Evolutionary conservation across 306 rosid species (phyloP).

Genomic region (Cicer cuneatum): DNA sequence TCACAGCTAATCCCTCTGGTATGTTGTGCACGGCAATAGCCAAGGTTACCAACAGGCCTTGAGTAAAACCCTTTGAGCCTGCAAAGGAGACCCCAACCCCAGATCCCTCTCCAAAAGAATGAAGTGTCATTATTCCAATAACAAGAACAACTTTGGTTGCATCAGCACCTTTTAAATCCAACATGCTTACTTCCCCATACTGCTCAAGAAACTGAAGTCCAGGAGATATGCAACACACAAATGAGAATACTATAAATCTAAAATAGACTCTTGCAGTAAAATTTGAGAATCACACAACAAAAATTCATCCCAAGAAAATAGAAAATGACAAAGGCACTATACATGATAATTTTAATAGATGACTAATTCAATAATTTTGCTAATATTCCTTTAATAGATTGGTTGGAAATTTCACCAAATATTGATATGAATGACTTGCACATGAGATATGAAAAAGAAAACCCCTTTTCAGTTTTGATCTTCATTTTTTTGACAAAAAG

Average conservation of each 20-base stretch:
- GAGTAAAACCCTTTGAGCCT: conserved; percentile 94
- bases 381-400: not conserved
- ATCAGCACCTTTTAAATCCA: conserved; percentile 98
- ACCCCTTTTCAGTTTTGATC: not conserved
- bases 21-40: conserved; percentile 98
- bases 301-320: conserved; percentile 1
- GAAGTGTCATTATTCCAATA: conserved; percentile 98
- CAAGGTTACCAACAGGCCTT: conserved; percentile 95
- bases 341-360: conserved; percentile 23
- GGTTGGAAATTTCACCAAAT: not conserved
- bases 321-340: conserved; percentile 1
- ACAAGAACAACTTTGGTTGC: conserved; percentile 94
- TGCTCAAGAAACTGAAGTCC: conserved; percentile 93
- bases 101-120: conserved; percentile 99
- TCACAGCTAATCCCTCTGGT: conserved; percentile 99
- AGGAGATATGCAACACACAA: conserved; percentile 41
- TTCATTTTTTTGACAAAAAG: not conserved
- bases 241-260: conserved; percentile 37
- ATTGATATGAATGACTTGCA: not conserved
- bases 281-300: conserved; percentile 19
- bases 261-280: conserved; percentile 11
- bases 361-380: conserved; percentile 26
- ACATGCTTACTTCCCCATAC: conserved; percentile 98
- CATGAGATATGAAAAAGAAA: not conserved
- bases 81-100: conserved; percentile 99